Evolutionary conservation across 2,329 filamentous ascomycete species (phyloP).

Genomic region (Biscogniauxia marginata): DNA sequence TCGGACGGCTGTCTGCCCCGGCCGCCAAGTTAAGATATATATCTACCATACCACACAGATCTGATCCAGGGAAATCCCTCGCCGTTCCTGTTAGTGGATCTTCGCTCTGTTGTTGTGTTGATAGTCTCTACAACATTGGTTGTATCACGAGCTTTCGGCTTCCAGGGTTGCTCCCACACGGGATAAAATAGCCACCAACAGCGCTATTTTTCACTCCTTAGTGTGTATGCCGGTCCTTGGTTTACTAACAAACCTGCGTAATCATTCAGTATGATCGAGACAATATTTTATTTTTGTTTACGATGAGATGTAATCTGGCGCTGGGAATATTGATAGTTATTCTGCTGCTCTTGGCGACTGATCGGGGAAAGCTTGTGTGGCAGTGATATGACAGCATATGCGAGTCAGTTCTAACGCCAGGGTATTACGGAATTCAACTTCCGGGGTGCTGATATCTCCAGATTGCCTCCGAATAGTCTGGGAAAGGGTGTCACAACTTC

Average conservation of each 20-base stretch:
- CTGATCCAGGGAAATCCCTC: not conserved
- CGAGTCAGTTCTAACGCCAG: not conserved
- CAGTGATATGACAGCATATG: not conserved
- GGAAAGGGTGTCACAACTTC: not conserved
- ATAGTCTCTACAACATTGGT: not conserved
- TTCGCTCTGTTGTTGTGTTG: not conserved
- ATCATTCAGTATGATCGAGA: not conserved
- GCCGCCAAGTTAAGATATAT: not conserved
- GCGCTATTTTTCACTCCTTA: not conserved
- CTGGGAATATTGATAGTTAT: not conserved
- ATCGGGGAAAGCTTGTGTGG: not conserved
- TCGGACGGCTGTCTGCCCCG: not conserved
- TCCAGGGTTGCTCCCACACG: not conserved
- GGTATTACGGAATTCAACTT: too few species aligned
- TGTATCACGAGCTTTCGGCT: not conserved
- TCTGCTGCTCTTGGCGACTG: not conserved
- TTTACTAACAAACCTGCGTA: not conserved
- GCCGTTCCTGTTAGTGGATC: not conserved
- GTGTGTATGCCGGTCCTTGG: not conserved
- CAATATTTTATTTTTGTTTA: too few species aligned
- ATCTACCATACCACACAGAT: not conserved
- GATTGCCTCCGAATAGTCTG: not conserved
- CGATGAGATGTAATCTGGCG: too few species aligned
- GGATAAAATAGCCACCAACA: not conserved
- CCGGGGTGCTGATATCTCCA: not conserved